Percentiles rank a stretch among this genome's conserved stretches.
phyloP scores from a whole-genome alignment of 2,329 filamentous ascomycete species.

The Monilinia fructicola region DNA sequence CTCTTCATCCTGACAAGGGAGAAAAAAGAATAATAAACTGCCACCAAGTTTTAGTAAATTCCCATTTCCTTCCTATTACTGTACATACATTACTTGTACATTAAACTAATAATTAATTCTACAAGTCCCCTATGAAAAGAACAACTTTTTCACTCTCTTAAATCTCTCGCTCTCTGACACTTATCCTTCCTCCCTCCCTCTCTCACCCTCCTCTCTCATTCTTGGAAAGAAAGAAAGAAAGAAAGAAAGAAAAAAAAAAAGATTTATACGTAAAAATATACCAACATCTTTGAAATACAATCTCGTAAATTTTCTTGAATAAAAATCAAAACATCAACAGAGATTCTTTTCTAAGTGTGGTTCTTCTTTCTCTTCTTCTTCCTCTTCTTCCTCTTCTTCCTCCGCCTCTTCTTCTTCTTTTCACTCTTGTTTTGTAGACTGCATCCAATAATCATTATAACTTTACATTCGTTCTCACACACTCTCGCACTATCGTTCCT shows the following conservation, averaged over 20 bases:
- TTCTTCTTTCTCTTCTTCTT: not conserved
- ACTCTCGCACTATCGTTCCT: not conserved
- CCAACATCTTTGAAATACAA: slow-evolving; percentile 10
- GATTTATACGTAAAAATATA: not conserved
- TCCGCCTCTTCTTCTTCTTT: not conserved
- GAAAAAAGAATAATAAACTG: not conserved
- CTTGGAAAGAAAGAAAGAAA: slow-evolving; percentile 3
- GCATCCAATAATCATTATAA: not conserved
- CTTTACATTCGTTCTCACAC: slow-evolving; percentile 19
- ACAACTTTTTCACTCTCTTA: not conserved
- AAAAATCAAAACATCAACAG: no score
- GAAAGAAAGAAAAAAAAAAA: not conserved
- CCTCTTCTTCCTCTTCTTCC: not conserved
- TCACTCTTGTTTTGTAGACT: not conserved
- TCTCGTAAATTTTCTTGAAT: not conserved
- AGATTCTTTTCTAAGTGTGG: not conserved
- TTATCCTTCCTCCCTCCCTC: not conserved
- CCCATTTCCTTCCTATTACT: no score
- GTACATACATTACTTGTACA: no score
- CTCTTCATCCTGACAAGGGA: no score
- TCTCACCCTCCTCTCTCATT: slow-evolving; percentile 16
- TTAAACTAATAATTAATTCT: no score
- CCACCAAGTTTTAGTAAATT: no score
- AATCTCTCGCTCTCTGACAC: not conserved
- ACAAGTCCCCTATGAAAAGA: not conserved